phyloP scores from a whole-genome alignment of 106 monocot genomes.

The Dioscorea dumetorum region DNA sequence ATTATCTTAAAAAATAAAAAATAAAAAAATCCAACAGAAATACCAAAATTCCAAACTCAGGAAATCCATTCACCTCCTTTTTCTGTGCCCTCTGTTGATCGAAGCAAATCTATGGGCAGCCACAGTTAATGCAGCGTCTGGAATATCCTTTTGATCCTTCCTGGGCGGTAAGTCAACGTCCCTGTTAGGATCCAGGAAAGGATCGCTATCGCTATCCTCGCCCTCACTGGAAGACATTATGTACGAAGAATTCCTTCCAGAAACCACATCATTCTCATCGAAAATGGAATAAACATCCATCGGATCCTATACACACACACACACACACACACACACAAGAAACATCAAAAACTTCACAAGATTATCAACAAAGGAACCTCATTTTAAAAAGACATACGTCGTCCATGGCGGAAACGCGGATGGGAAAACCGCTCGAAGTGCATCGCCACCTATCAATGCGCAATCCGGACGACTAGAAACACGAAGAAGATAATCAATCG shows the following conservation, averaged over 20 bases:
- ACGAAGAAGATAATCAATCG: background rate
- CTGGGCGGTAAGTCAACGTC: constrained; percentile 25
- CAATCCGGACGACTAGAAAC: background rate
- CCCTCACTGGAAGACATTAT: constrained; percentile 31
- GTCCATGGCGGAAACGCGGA: background rate
- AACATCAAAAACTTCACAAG: too few species aligned
- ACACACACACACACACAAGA: background rate
- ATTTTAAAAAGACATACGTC: background rate
- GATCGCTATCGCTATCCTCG: constrained; percentile 39
- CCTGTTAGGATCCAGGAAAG: constrained; percentile 2
- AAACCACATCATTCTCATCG: constrained; percentile 12
- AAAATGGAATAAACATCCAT: background rate
- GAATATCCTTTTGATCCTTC: constrained; percentile 9
- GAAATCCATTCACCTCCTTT: constrained; percentile 15
- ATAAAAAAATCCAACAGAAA: background rate
- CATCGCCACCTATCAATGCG: background rate
- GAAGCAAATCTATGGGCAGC: constrained; percentile 23
- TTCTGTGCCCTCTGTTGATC: constrained; percentile 5
- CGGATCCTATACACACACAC: constrained; percentile 17
- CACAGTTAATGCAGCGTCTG: constrained; percentile 18
- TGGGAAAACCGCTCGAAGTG: background rate
- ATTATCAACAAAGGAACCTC: too few species aligned
- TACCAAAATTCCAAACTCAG: background rate
- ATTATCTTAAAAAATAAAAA: background rate
- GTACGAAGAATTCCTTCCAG: constrained; percentile 4